Conservation (phyloP, 345 rosid genomes). For the Capsella bursapastoris region DNA sequence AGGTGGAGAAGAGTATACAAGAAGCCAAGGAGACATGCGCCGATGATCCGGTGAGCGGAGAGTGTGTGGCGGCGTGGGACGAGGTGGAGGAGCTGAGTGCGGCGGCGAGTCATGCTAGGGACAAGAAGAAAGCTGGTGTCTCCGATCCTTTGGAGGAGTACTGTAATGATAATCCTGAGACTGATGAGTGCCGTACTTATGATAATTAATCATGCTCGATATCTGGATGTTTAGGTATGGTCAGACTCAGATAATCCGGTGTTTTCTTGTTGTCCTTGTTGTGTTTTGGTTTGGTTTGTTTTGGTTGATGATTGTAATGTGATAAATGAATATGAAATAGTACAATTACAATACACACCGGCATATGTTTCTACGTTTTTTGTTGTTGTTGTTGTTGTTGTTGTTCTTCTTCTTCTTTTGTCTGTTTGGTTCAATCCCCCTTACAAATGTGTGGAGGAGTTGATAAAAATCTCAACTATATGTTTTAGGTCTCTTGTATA, state of each 20-base stretch:
- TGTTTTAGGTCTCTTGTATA: neutral
- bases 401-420: too few relatives aligned
- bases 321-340: constrained; percentile 19
- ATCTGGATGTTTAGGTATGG: constrained; percentile 12
- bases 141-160: constrained; percentile 81
- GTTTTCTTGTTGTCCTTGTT: constrained; percentile 2
- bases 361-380: neutral
- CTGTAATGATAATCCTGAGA: constrained; percentile 94
- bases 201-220: constrained; percentile 53
- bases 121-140: constrained; percentile 67
- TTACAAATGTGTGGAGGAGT: neutral
- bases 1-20: constrained; percentile 88
- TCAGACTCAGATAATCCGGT: constrained; percentile 16
- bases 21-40: constrained; percentile 78
- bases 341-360: constrained; percentile 19
- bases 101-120: constrained; percentile 93
- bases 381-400: neutral
- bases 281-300: constrained; percentile 19
- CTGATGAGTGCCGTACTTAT: constrained; percentile 94
- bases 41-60: constrained; percentile 84
- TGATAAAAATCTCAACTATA: neutral
- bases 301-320: constrained; percentile 26
- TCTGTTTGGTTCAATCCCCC: neutral
- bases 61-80: constrained; percentile 99
- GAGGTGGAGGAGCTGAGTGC: constrained; percentile 99